Percentiles rank a stretch among this genome's conserved stretches.
Conservation (phyloP, 2,329 filamentous ascomycete species). For the Anisogramma anomala region DNA sequence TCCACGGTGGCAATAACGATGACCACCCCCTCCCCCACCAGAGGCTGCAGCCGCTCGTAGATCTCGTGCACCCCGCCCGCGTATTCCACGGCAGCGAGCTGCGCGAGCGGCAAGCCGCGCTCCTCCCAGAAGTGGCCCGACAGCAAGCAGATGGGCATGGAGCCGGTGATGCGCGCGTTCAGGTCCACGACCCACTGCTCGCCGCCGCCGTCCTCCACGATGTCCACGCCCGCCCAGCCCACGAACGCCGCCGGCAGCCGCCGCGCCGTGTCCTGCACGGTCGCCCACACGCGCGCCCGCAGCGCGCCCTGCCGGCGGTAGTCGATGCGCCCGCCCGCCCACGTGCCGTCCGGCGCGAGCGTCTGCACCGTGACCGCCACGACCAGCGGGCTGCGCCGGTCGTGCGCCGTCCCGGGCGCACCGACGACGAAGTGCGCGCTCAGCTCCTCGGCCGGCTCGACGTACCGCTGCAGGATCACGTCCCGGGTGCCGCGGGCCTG, state of each 20-base stretch:
- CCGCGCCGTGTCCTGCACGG: conserved; percentile 16
- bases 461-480: conserved; percentile 17
- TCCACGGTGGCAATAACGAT: conserved; percentile 17
- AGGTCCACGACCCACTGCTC: conserved; percentile 18
- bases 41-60: conserved; percentile 11
- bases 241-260: conserved; percentile 15
- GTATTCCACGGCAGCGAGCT: conserved; percentile 18
- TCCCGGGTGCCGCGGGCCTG: conserved; percentile 14
- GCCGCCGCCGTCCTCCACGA: conserved; percentile 15
- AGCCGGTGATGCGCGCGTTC: conserved; percentile 19
- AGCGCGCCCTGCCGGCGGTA: conserved; percentile 16
- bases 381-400: conserved; percentile 16
- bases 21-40: conserved; percentile 13
- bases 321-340: conserved; percentile 18
- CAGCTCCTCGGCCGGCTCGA: conserved; percentile 17
- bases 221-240: conserved; percentile 19
- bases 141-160: conserved; percentile 19
- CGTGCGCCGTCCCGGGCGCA: conserved; percentile 11
- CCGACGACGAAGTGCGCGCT: conserved; percentile 18
- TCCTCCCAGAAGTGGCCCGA: conserved; percentile 17
- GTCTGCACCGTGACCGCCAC: conserved; percentile 18
- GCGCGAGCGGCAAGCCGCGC: conserved; percentile 14
- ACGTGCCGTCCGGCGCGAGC: conserved; percentile 16
- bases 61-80: conserved; percentile 14
- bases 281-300: conserved; percentile 11